These are phyloP conservation scores for Sinapis alba DNA, from an alignment of 441 rosid species.

Conservation along the genomic window DNA sequence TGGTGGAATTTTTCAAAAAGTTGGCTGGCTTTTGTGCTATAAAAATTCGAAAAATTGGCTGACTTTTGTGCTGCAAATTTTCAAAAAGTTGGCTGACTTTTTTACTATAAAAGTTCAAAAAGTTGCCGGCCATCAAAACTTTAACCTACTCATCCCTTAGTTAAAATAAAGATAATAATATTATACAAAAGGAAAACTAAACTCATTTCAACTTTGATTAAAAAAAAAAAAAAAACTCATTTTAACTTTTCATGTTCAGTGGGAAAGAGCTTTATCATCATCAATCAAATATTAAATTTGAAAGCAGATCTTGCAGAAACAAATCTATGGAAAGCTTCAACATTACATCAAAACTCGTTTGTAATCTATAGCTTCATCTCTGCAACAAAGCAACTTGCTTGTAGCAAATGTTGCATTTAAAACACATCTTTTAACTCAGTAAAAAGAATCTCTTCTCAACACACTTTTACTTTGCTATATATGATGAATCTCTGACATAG, in stretches of 20 bases:
- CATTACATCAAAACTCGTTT: neutral
- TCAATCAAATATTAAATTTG: neutral
- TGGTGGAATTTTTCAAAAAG: neutral
- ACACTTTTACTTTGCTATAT: neutral
- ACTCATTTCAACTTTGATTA: neutral
- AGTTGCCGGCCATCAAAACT: neutral
- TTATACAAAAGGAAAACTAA: neutral
- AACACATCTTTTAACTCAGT: neutral
- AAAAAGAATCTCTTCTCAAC: neutral
- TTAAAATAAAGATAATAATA: neutral
- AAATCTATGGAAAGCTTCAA: conserved; percentile 12
- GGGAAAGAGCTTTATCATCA: neutral
- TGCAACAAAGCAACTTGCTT: neutral
- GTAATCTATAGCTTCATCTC: neutral
- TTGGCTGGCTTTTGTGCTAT: neutral
- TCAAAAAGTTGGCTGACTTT: neutral
- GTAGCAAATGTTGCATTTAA: neutral
- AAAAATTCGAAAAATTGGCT: neutral
- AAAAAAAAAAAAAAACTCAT: neutral
- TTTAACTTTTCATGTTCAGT: neutral
- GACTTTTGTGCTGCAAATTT: neutral
- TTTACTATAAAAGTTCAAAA: neutral
- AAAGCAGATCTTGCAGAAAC: neutral
- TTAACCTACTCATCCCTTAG: neutral
- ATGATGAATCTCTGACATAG: conserved; percentile 21